Conservation (phyloP, 2,329 filamentous ascomycete species). For the Camptophora hylomeconis region DNA sequence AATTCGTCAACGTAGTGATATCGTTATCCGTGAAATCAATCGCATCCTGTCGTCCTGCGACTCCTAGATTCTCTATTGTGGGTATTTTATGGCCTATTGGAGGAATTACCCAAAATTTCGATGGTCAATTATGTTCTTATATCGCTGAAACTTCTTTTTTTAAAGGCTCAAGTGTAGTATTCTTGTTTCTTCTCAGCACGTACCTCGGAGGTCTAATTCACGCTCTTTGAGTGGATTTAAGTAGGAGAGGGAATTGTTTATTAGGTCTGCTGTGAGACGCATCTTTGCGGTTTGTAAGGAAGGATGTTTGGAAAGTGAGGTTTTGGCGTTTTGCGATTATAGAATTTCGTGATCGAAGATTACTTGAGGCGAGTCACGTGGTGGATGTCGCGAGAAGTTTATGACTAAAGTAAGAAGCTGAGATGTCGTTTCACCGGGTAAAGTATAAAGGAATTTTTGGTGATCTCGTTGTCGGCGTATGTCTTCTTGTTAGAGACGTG, state of each 20-base stretch:
- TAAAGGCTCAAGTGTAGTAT: conserved; percentile 59
- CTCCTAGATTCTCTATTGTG: conserved; percentile 92
- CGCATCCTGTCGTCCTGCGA: conserved; percentile 79
- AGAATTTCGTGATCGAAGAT: no score
- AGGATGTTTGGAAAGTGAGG: no score
- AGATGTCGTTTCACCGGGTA: no score
- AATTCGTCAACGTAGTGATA: conserved; percentile 78
- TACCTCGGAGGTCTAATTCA: conserved; percentile 98
- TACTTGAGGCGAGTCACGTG: no score
- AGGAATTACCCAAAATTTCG: conserved; percentile 37
- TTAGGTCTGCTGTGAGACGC: conserved; percentile 91
- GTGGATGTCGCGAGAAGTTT: no score
- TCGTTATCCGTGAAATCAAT: conserved; percentile 99
- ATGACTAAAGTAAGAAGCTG: no score
- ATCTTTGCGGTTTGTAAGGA: no score
- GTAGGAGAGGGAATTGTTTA: conserved; percentile 90
- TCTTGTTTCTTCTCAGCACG: conserved; percentile 92
- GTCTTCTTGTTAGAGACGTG: no score
- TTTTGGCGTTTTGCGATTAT: no score
- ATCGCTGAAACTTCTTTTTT: conserved; percentile 21
- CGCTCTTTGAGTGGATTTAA: conserved; percentile 97
- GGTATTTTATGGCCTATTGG: conserved; percentile 92
- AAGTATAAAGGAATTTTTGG: no score
- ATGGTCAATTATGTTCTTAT: conserved; percentile 73
- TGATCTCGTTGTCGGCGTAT: no score